Evolutionary conservation across 2,329 filamentous ascomycete species (phyloP), one percentile per base, ranked within the genome.

Genomic region (Aquanectria penicillioides): DNA sequence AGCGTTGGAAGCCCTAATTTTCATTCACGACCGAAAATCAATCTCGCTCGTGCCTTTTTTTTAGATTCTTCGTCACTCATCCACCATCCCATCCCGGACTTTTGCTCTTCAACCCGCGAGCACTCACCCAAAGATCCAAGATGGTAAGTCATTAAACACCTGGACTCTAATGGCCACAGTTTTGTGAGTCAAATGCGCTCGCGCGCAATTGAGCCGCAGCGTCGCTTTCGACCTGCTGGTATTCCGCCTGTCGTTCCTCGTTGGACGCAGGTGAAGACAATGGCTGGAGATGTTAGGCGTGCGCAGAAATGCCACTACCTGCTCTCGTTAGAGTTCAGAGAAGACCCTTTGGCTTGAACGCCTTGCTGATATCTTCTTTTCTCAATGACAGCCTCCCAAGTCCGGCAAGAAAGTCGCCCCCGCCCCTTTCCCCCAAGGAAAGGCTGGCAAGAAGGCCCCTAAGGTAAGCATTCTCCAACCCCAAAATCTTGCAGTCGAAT

Each of bases 381-480:
- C 94, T 98, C 94, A 95, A 98, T 98, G 94, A 98, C 86, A 98
- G 95, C 93, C 95, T 91, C 92, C 94, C 80, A 99, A 98, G 86
- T 80, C 86, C 77, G 93, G 93, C 87, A 98, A 97, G 92, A 98
- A 97, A 88, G 90, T 92, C 83, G 95, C 95, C 76, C 86, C 95
- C 80, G 93, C 95, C 84, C 95, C 95, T 81, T 97, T 97, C 89
- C 92, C 93, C 78, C 89, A 94, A 86, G 88, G 89, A 77, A 97
- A 96, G 89, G 92, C 94, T 84, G 84, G 84, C 75, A 97, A 97
- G 92, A 99, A 98, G 91, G 86, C 87, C 72, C 88, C 93, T 75
- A 99, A 98, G 94, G 95, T 98, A 80, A 79, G 90, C 89, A 68
- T 17, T 36, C 34, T 36, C 23, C 13, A 7, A 11, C 13, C 41